Base-by-base conservation (phyloP, 495 filamentous ascomycete genomes). In the Oidiodendron maius region DNA sequence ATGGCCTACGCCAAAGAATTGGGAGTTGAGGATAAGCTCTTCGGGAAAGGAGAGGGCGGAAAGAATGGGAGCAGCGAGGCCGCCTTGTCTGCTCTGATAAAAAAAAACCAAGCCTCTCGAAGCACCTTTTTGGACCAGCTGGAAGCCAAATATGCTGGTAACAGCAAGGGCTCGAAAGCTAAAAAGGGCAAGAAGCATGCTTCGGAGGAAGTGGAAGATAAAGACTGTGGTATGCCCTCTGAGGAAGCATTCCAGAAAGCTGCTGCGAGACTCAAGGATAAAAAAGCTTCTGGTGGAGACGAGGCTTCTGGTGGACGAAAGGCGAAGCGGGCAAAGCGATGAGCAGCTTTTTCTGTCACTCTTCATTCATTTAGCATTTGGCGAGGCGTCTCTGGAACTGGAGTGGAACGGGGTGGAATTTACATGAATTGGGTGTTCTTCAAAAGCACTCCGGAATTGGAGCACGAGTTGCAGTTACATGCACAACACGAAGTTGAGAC, bases 1-100 rank as follows among this genome's bases (percentile, higher is more conserved):
- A 83, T 87, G 55, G 77, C 80, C 53, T 61, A 80, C 23, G 83
- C 81, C 3, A 83, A 84, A 71, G 76, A 87, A 56, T 55, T 91
- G 20, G 84, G 86, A 1, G 73, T 83, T 10, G 70, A 86, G 53
- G 79, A 81, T 40, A 72, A 75, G 61, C 53, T 78, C 24, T 78
- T 72, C 54, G 71, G 60, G n/a, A 59, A 47, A 23, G 28, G 66
- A 44, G 68, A 69, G 53, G 64, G 59, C 40, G 56, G 55, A 15
- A 67, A 71, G 60, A 68, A 72, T 41, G 65, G 55, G 30, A 41
- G 63, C 65, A 4, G 72, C 64, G 46, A 60, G 69, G 51, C 77
- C 73, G 76, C 70, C 37, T 67, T 87, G 25, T 71, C 70, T 17
- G 77, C 72, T 3, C 45, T 86, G 53, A 86, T 87, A 44, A 71